Evolutionary conservation across 768 basidiomycete species (phyloP).

Genomic region (Heimioporus sp.): DNA sequence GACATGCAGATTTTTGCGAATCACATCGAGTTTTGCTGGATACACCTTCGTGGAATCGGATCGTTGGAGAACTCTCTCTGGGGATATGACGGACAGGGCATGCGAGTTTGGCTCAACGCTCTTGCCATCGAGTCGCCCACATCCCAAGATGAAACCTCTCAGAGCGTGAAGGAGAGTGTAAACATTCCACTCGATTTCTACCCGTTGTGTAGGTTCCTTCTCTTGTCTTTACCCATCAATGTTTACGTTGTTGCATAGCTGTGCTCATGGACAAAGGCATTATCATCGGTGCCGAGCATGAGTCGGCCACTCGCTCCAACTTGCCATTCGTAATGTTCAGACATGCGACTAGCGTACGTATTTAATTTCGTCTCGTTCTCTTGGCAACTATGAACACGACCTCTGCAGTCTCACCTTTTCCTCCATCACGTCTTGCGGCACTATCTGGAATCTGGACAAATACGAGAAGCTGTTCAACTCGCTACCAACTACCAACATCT

Average conservation of each 20-base stretch:
- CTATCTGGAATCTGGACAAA: slow-evolving; percentile 62
- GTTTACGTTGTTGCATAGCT: slow-evolving; percentile 46
- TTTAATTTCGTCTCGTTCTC: background rate
- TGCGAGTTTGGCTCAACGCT: slow-evolving; percentile 95
- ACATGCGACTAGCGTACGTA: slow-evolving; percentile 81
- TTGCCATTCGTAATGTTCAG: slow-evolving; percentile 90
- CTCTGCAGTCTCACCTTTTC: slow-evolving; percentile 84
- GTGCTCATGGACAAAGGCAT: slow-evolving; percentile 99
- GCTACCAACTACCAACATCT: slow-evolving; percentile 85
- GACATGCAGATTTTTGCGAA: slow-evolving; percentile 97
- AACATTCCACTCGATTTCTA: slow-evolving; percentile 93
- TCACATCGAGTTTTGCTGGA: slow-evolving; percentile 99
- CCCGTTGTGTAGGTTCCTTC: slow-evolving; percentile 69
- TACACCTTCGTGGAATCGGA: slow-evolving; percentile 90
- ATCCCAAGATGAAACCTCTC: slow-evolving; percentile 33
- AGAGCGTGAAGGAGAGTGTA: slow-evolving; percentile 87
- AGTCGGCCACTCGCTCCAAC: slow-evolving; percentile 69
- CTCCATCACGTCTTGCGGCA: slow-evolving; percentile 87
- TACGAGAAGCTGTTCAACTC: slow-evolving; percentile 79
- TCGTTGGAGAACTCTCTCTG: slow-evolving; percentile 95
- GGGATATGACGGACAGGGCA: slow-evolving; percentile 90
- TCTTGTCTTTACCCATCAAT: background rate
- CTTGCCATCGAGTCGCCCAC: slow-evolving; percentile 75
- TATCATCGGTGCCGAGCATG: slow-evolving; percentile 93
- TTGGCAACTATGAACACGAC: background rate